Percentiles rank a stretch among this genome's conserved stretches.
Conservation (phyloP, 108 stramenopile genomes). For the Thalassiosira profunda region DNA sequence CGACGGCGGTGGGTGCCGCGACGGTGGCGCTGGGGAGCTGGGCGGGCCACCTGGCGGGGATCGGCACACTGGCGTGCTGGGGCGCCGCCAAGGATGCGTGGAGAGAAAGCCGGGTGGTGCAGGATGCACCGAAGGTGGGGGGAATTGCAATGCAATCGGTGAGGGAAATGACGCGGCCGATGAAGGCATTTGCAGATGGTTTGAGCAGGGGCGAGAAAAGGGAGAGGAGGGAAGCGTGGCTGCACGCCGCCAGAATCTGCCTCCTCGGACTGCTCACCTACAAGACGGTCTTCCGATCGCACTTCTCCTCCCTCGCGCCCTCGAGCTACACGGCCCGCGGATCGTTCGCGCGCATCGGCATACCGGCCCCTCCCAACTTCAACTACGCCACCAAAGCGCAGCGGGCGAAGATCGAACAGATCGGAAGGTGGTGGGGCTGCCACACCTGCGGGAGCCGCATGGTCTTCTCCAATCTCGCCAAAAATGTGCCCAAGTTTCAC, state of each 20-base stretch:
- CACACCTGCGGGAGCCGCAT: conserved; percentile 88
- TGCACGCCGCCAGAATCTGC: conserved; percentile 53
- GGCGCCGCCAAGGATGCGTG: not conserved
- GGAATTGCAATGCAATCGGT: not conserved
- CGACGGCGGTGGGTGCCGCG: conserved; percentile 53
- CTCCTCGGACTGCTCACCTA: conserved; percentile 73
- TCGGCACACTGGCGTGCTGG: conserved; percentile 6
- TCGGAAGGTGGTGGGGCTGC: conserved; percentile 77
- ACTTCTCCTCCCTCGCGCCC: conserved; percentile 83
- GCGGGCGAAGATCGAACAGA: conserved; percentile 50
- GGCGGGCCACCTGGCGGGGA: conserved; percentile 57
- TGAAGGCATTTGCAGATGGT: conserved; percentile 11
- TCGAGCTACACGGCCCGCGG: conserved; percentile 79
- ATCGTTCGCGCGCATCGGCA: conserved; percentile 70
- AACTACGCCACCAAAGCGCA: conserved; percentile 77
- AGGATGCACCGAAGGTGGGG: not conserved
- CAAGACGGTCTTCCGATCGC: conserved; percentile 69
- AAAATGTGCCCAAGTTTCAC: conserved; percentile 48
- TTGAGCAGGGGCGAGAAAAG: conserved; percentile 18
- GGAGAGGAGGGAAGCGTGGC: conserved; percentile 41
- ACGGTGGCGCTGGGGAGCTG: conserved; percentile 76
- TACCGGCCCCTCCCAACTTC: conserved; percentile 62
- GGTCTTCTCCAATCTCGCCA: conserved; percentile 25
- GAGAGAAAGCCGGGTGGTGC: too few relatives aligned
- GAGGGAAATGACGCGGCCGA: conserved; percentile 28